Percentiles rank a stretch among this genome's conserved stretches.
Conservation (phyloP, 2,329 filamentous ascomycete genomes). For the Teratosphaeria destructans region DNA sequence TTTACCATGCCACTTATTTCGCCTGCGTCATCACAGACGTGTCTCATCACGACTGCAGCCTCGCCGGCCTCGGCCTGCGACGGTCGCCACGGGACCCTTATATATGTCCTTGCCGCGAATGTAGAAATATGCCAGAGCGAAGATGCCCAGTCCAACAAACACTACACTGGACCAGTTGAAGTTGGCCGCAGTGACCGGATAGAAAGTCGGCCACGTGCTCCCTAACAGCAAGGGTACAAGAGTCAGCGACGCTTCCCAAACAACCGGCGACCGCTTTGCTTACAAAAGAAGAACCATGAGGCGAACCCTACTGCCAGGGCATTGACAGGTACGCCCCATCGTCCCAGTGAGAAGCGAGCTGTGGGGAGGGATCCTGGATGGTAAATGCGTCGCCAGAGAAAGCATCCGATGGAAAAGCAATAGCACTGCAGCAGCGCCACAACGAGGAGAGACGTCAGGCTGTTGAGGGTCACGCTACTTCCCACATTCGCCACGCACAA, state of each 20-base stretch:
- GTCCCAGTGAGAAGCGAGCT: constrained; percentile 29
- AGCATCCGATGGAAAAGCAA: constrained; percentile 27
- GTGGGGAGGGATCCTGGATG: constrained; percentile 30
- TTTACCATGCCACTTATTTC: too few species aligned
- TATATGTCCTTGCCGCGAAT: constrained; percentile 3
- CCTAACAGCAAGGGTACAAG: constrained; percentile 2
- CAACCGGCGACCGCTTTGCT: too few species aligned
- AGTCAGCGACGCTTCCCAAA: too few species aligned
- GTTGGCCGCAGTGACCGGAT: constrained; percentile 25
- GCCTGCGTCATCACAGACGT: background rate
- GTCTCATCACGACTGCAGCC: background rate
- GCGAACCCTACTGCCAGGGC: constrained; percentile 26
- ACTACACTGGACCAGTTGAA: constrained; percentile 45
- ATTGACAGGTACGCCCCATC: constrained; percentile 27
- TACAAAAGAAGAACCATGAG: constrained; percentile 25
- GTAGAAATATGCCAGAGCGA: constrained; percentile 3
- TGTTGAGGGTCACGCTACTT: constrained; percentile 24
- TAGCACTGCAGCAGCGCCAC: constrained; percentile 33
- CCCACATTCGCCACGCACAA: constrained; percentile 30
- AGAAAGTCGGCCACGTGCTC: constrained; percentile 31
- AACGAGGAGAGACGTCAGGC: constrained; percentile 32
- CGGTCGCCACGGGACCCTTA: constrained; percentile 2
- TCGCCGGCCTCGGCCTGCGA: constrained; percentile 1
- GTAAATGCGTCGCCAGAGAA: constrained; percentile 28
- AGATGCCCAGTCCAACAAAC: constrained; percentile 17